phyloP scores from a whole-genome alignment of 805 yeast species.

The Peterozyma xylosa region DNA sequence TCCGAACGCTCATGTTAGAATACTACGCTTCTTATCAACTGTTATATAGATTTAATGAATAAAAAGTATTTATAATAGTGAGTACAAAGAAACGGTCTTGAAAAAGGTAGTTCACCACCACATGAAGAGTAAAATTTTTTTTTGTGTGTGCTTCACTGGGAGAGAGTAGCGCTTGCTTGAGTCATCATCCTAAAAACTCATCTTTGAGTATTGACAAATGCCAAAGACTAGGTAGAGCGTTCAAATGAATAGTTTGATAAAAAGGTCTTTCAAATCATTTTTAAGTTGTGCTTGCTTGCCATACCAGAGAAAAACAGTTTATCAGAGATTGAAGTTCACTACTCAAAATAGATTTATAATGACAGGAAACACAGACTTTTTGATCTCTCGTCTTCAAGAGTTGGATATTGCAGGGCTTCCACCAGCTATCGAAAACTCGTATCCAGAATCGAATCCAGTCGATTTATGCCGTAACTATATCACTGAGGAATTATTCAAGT shows the following conservation, averaged over 20 bases:
- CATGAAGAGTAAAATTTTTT: no score
- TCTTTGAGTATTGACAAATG: no score
- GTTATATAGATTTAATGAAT: no score
- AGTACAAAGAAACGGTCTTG: no score
- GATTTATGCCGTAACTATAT: constrained; percentile 89
- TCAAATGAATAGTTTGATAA: not conserved
- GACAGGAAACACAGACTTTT: constrained; percentile 16
- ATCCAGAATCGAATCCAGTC: constrained; percentile 71
- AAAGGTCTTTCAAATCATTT: not conserved
- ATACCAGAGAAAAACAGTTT: not conserved
- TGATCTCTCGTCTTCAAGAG: constrained; percentile 16
- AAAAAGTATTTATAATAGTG: no score
- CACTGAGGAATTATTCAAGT: constrained; percentile 62
- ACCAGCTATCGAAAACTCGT: constrained; percentile 44
- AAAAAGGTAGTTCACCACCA: no score
- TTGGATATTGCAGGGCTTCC: constrained; percentile 30
- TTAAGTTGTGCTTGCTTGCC: no score
- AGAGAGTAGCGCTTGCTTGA: not conserved
- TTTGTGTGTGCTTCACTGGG: no score
- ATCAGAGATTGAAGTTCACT: not conserved
- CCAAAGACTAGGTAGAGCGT: not conserved
- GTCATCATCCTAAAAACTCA: not conserved
- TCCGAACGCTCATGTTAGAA: not conserved
- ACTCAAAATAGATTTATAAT: constrained; percentile 8
- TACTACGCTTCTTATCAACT: not conserved